A percentile compares a stretch with the other conserved stretches of the same genome.
phyloP scores from a whole-genome alignment of 208 protist genomes.

The Crithidia fasciculata region DNA sequence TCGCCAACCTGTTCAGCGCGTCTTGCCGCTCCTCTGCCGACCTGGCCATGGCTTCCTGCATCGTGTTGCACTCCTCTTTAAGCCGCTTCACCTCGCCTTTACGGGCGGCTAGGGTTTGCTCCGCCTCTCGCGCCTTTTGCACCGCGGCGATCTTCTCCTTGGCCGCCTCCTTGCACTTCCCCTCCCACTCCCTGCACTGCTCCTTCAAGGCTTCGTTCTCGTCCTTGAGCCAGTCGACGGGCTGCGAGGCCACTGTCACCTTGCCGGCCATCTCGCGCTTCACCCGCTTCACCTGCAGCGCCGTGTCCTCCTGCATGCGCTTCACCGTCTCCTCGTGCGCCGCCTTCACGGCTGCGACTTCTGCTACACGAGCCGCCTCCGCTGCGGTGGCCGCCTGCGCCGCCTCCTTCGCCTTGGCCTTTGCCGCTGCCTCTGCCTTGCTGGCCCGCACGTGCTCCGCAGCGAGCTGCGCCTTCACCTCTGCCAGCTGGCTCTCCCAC shows the following conservation, averaged over 20 bases:
- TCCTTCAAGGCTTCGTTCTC: conserved; percentile 36
- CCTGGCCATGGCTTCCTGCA: conserved; percentile 14
- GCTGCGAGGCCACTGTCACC: conserved; percentile 23
- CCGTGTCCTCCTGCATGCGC: conserved; percentile 10
- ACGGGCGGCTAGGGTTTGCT: conserved; percentile 7
- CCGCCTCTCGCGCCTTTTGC: conserved; percentile 13
- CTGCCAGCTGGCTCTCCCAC: conserved; percentile 6
- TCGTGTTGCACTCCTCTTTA: conserved; percentile 14
- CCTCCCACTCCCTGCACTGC: conserved; percentile 25
- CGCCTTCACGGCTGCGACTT: conserved; percentile 4
- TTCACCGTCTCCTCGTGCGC: conserved; percentile 7
- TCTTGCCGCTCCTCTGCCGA: conserved; percentile 26
- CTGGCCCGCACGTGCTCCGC: background rate
- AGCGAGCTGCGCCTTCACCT: conserved; percentile 19
- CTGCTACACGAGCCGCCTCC: background rate
- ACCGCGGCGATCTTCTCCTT: conserved; percentile 22
- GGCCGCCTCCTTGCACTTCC: conserved; percentile 1
- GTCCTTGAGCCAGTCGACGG: conserved; percentile 45
- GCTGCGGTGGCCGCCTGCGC: background rate
- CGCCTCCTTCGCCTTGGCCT: background rate
- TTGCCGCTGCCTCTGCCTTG: conserved; percentile 2
- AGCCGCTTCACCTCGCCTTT: conserved; percentile 28
- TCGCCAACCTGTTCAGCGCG: conserved; percentile 22
- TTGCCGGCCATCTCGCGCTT: conserved; percentile 15
- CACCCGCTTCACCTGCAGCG: conserved; percentile 16